Evolutionary conservation across 179 eudicot genomes (phyloP).

Genomic region (Corrigiola litoralis): DNA sequence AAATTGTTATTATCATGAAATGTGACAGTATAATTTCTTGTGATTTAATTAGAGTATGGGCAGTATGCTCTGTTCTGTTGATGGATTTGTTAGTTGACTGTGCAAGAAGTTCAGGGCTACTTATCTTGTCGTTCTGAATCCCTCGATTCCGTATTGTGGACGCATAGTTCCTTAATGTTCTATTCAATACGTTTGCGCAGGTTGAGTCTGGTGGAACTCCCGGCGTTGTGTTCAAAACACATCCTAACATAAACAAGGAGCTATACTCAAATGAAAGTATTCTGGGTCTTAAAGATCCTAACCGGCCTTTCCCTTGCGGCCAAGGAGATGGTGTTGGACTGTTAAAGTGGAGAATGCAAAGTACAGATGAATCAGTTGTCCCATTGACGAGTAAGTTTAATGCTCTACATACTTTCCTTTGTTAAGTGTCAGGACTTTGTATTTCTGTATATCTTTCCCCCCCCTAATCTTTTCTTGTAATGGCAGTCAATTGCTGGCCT

Average conservation of each 20-base stretch:
- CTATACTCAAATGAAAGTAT: conserved; percentile 69
- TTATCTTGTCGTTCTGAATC: neutral
- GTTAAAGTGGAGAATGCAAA: conserved; percentile 96
- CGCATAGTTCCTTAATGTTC: neutral
- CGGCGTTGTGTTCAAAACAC: conserved; percentile 75
- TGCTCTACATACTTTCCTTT: neutral
- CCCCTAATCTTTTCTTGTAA: neutral
- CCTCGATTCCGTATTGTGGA: neutral
- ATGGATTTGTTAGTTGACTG: neutral
- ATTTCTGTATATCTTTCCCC: neutral
- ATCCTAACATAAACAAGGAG: conserved; percentile 93
- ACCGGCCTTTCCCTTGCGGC: conserved; percentile 81
- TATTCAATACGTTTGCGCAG: conserved; percentile 32
- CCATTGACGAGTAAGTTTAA: conserved; percentile 75
- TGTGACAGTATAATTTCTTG: too few relatives aligned
- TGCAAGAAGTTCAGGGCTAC: neutral
- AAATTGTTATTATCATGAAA: too few relatives aligned
- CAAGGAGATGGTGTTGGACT: conserved; percentile 94
- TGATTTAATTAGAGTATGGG: too few relatives aligned
- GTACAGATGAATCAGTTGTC: conserved; percentile 76
- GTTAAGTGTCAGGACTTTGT: neutral
- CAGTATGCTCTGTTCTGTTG: too few relatives aligned
- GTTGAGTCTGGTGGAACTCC: conserved; percentile 83
- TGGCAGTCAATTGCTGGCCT: conserved; percentile 97
- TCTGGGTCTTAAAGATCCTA: conserved; percentile 94